Conservation (phyloP, 257 asterid species). For the Solanum verrucosum region DNA sequence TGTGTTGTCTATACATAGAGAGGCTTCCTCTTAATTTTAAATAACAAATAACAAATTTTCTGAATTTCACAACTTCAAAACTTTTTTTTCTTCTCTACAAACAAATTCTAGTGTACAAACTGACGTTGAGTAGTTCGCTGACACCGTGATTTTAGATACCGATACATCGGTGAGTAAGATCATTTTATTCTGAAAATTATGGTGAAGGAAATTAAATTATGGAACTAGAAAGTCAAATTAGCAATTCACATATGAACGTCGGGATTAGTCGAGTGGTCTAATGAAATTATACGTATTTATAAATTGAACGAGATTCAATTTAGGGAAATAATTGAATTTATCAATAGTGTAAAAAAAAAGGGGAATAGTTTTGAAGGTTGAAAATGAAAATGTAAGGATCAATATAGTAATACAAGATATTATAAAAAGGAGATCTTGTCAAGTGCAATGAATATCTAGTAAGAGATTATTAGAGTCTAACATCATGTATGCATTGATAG, state of each 20-base stretch:
- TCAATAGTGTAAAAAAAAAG: background rate
- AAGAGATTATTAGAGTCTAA: background rate
- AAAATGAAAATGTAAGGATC: background rate
- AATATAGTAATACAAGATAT: background rate
- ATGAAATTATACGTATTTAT: background rate
- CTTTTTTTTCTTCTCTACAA: background rate
- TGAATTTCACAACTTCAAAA: background rate
- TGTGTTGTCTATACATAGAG: too few species aligned
- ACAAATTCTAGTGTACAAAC: background rate
- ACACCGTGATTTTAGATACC: background rate
- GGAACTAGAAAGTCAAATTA: background rate
- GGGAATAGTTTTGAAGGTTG: background rate
- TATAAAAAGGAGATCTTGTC: background rate
- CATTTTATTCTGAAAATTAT: background rate
- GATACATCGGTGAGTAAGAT: too few species aligned
- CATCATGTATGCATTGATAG: background rate
- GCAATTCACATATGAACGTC: background rate
- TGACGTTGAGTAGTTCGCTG: background rate
- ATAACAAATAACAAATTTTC: too few species aligned
- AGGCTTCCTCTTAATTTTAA: background rate
- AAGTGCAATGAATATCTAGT: background rate
- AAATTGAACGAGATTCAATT: background rate
- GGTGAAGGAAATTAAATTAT: background rate
- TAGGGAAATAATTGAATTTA: background rate
- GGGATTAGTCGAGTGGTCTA: background rate